These are phyloP conservation scores for Nelumbo lutea DNA, from an alignment of 164 flowering plant genomes.

Conservation along the genomic window DNA sequence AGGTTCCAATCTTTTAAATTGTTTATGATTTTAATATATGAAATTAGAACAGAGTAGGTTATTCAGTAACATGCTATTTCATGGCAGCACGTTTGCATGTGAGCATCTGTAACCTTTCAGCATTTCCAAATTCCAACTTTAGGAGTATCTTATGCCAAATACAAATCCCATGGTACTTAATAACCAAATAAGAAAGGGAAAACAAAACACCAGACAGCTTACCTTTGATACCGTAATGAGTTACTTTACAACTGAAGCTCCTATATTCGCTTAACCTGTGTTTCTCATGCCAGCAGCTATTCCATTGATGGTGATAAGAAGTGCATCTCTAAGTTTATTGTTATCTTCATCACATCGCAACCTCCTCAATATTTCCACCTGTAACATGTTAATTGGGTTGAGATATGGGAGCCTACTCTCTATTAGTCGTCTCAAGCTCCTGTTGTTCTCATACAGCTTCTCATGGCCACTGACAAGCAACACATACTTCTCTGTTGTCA, in stretches of 20 bases:
- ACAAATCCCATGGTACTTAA: neutral
- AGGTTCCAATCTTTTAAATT: too few relatives aligned
- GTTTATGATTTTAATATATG: too few relatives aligned
- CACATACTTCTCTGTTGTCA: slow-evolving; percentile 62
- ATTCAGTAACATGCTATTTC: too few relatives aligned
- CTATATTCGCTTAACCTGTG: slow-evolving; percentile 52
- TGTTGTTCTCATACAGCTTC: slow-evolving; percentile 62
- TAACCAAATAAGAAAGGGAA: neutral
- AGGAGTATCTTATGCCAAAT: neutral
- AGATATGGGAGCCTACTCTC: slow-evolving; percentile 83
- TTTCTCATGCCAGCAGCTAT: slow-evolving; percentile 99
- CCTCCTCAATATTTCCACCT: slow-evolving; percentile 80
- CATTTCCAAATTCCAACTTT: too few relatives aligned
- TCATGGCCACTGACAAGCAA: slow-evolving; percentile 72
- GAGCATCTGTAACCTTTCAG: too few relatives aligned
- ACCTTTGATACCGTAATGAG: neutral
- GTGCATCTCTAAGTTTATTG: slow-evolving; percentile 73
- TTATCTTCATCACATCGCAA: slow-evolving; percentile 73
- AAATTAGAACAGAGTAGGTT: too few relatives aligned
- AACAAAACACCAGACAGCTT: neutral
- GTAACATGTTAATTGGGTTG: slow-evolving; percentile 83
- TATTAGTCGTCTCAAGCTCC: slow-evolving; percentile 66
- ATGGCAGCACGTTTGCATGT: too few relatives aligned
- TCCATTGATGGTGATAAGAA: slow-evolving; percentile 88
- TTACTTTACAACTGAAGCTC: neutral